Evolutionary conservation across 140 eudicot species (phyloP).

Genomic region (Cichorium intybus): DNA sequence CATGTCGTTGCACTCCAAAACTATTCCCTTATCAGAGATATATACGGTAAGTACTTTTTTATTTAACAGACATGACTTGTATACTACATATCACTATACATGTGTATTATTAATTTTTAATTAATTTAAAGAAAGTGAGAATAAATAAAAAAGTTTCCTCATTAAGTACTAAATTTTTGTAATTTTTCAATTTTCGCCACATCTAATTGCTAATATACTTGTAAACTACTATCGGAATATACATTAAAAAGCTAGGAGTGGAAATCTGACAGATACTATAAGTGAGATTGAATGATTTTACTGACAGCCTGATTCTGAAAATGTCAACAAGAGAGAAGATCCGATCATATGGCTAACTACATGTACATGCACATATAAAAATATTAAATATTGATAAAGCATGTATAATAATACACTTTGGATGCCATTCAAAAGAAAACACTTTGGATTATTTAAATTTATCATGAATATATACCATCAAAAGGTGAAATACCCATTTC

Average conservation of each 20-base stretch:
- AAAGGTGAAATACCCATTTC: slow-evolving; percentile 1
- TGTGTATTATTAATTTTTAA: background rate
- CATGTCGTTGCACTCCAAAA: background rate
- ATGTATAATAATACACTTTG: slow-evolving; percentile 15
- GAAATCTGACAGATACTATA: slow-evolving; percentile 16
- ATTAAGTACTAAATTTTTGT: no score
- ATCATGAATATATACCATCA: slow-evolving; percentile 16
- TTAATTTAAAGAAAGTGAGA: no score
- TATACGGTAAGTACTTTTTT: no score
- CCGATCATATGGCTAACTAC: slow-evolving; percentile 21
- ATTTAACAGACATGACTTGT: background rate
- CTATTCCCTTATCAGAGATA: background rate
- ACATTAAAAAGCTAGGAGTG: background rate
- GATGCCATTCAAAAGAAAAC: no score
- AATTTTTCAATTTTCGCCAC: background rate
- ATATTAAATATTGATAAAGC: background rate
- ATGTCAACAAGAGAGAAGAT: slow-evolving; percentile 35
- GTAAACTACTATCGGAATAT: background rate
- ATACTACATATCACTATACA: background rate
- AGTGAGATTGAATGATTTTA: slow-evolving; percentile 32
- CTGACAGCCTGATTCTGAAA: slow-evolving; percentile 36
- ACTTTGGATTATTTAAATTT: slow-evolving; percentile 3
- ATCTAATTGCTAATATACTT: background rate
- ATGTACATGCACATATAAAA: slow-evolving; percentile 3
- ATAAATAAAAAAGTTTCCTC: background rate